These are phyloP conservation scores for Claviceps sp. DNA, from an alignment of 2,329 filamentous ascomycete genomes.

Conservation along the genomic window DNA sequence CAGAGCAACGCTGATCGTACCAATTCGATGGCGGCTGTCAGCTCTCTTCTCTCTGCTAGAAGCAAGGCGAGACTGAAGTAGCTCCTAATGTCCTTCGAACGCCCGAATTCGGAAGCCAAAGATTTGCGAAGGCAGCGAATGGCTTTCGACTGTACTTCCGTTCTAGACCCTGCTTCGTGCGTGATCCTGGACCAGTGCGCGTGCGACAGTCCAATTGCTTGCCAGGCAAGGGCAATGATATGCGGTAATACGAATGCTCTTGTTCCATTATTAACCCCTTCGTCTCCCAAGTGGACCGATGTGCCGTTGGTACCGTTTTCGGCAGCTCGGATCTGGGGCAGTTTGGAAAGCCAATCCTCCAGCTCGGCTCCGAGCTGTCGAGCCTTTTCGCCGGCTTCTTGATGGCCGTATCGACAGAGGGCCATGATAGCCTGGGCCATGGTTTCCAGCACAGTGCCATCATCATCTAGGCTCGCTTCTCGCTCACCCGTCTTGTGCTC, in stretches of 20 bases:
- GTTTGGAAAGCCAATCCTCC: constrained; percentile 59
- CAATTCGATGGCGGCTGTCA: constrained; percentile 67
- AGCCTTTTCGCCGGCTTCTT: constrained; percentile 66
- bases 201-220: constrained; percentile 73
- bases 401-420: constrained; percentile 68
- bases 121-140: constrained; percentile 63
- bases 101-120: constrained; percentile 51
- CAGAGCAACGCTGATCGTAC: constrained; percentile 63
- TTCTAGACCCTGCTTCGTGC: constrained; percentile 56
- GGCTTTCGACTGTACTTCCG: constrained; percentile 64
- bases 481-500: constrained; percentile 63
- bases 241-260: constrained; percentile 39
- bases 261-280: constrained; percentile 17
- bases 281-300: constrained; percentile 16
- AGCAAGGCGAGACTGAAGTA: constrained; percentile 72
- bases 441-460: constrained; percentile 63
- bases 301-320: constrained; percentile 17
- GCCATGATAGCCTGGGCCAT: constrained; percentile 68
- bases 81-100: constrained; percentile 57
- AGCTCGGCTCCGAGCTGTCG: constrained; percentile 56
- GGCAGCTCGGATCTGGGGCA: constrained; percentile 20
- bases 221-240: constrained; percentile 59
- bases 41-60: constrained; percentile 75
- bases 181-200: constrained; percentile 80
- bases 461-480: constrained; percentile 63